Conservation (phyloP, 257 asterid species). For the Solanum chiquidenum region DNA sequence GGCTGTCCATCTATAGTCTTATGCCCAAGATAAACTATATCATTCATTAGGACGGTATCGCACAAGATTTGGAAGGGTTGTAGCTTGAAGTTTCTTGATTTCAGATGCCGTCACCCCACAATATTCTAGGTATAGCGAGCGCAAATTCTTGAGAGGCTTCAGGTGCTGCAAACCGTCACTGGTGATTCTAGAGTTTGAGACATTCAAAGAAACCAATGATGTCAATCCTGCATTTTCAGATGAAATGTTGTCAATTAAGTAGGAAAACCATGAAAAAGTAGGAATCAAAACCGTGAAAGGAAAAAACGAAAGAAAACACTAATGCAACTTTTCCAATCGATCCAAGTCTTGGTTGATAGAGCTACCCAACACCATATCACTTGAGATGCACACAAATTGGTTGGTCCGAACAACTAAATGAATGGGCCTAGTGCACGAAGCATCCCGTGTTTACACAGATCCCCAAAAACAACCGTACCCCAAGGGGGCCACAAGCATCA, state of each 20-base stretch:
- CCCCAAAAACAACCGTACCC: background rate
- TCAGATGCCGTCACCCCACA: constrained; percentile 1
- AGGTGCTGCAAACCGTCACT: background rate
- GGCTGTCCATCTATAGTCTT: background rate
- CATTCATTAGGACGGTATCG: background rate
- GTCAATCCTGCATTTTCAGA: background rate
- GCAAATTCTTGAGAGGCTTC: constrained; percentile 1
- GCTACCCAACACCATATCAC: background rate
- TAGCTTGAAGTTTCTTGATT: constrained; percentile 4
- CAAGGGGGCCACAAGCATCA: background rate
- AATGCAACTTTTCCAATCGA: background rate
- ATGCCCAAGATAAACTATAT: background rate
- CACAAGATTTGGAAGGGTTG: background rate
- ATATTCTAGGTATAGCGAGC: background rate
- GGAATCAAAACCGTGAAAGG: background rate
- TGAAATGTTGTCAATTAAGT: background rate
- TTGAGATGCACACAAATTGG: background rate
- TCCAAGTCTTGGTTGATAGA: background rate
- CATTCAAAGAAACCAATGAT: constrained; percentile 1
- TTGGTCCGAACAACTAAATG: background rate
- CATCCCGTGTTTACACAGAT: background rate
- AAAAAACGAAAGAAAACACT: background rate
- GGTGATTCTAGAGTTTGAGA: constrained; percentile 1
- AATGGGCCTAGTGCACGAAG: background rate
- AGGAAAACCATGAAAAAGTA: background rate